Evolutionary conservation across 1,284 basidiomycete species (phyloP), one percentile per base, ranked within the genome.

Genomic region (Microbotryum saponariae): DNA sequence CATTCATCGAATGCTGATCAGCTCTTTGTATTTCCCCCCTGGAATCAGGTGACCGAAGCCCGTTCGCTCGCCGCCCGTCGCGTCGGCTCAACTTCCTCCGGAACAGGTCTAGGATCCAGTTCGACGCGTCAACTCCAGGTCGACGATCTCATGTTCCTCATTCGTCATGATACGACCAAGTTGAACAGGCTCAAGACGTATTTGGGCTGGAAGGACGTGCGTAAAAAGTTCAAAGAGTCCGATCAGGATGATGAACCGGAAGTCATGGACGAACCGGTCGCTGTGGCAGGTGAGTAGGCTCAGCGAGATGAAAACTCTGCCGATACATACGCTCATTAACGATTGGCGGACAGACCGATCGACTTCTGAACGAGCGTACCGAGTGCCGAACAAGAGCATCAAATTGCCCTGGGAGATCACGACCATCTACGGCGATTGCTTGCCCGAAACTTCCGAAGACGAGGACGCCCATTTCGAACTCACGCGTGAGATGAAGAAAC

Each of bases 181-280:
- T 90, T 97, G 63, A 96, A 97, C 75, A 81, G 94, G 27, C 79
- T 97, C 21, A 78, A 91, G 29, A 96, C 91, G 12, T 97, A 97
- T 73, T 82, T 98, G n/a, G 89, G 88, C 0, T 98, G 94, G 93
- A 97, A 96, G 73, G 94, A 97, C 68, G 93, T 97, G 8, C 83
- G 94, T 20, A 96, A 96, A 73, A 89, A 91, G 68, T 91, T 91
- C 8, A 96, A 96, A 73, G 91, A 96, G 23, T 58, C 56, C 23
- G 62, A 57, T 5, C 62, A 63, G n/a, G 56, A 55, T 14, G 72
- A 72, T 10, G 74, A 73, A 50, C 52, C 63, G 18, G 64, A 67
- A 27, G 58, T 56, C 21, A 64, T 67, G 44, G 63, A 61, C 18
- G 54, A 60, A 46, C 57, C 51, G 29, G 54, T 57, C 31, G 61